A percentile compares a stretch with the other conserved stretches of the same genome.
These are phyloP conservation scores for Phytophthora pisi DNA, from an alignment of 352 stramenopile genomes.

Conservation along the genomic window DNA sequence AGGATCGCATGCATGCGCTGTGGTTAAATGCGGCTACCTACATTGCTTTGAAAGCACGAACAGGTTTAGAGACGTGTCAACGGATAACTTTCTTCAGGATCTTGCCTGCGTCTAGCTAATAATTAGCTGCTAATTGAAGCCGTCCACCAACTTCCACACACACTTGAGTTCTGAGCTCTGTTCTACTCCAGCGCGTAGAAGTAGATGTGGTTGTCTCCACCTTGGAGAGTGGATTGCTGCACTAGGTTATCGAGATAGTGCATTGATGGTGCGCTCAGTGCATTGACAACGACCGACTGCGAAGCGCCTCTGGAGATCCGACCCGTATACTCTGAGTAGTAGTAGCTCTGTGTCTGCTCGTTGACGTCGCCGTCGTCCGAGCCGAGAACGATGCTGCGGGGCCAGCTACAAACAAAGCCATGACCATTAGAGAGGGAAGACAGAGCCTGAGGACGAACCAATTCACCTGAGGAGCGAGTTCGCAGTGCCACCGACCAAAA, in stretches of 20 bases:
- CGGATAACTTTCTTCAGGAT: neutral
- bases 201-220: conserved; percentile 26
- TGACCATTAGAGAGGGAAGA: neutral
- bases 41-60: neutral
- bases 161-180: neutral
- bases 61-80: neutral
- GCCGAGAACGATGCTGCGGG: conserved; percentile 52
- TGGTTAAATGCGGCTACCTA: neutral
- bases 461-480: conserved; percentile 60
- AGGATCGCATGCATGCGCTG: neutral
- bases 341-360: conserved; percentile 39
- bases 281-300: conserved; percentile 45
- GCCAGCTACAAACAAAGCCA: conserved; percentile 49
- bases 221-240: conserved; percentile 31
- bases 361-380: conserved; percentile 45
- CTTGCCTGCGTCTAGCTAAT: neutral
- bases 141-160: neutral
- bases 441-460: neutral
- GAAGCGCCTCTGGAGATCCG: conserved; percentile 47
- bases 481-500: conserved; percentile 59
- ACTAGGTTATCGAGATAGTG: conserved; percentile 65
- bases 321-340: conserved; percentile 71
- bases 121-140: neutral
- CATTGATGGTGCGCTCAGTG: conserved; percentile 56
- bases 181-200: conserved; percentile 40